phyloP scores from a whole-genome alignment of 2,329 filamentous ascomycete genomes.

The Hypoxylon sp. region DNA sequence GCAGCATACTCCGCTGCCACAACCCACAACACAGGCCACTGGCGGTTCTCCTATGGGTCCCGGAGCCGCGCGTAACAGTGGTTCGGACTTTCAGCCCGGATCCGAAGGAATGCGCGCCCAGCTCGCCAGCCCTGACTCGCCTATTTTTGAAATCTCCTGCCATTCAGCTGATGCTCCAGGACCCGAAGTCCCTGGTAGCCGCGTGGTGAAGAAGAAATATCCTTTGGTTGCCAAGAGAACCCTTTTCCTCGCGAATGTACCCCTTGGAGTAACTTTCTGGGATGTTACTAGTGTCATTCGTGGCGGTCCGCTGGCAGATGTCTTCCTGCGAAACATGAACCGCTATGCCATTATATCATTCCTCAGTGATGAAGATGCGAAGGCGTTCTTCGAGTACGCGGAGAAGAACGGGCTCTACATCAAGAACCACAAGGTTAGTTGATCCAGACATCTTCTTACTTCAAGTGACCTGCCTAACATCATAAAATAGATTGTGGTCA shows the following conservation, averaged over 20 bases:
- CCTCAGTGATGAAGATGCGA: constrained; percentile 73
- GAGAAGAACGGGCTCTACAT: constrained; percentile 78
- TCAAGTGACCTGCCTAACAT: constrained; percentile 35
- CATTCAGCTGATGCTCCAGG: not conserved
- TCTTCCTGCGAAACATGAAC: constrained; percentile 74
- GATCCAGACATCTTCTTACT: constrained; percentile 9
- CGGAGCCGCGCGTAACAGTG: not conserved
- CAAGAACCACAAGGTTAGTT: constrained; percentile 74
- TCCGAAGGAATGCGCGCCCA: not conserved
- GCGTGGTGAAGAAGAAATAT: too few species aligned
- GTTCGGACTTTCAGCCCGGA: not conserved
- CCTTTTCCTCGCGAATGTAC: not conserved
- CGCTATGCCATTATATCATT: constrained; percentile 78
- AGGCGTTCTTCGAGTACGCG: constrained; percentile 74
- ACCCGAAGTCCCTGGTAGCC: not conserved
- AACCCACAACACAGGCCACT: not conserved
- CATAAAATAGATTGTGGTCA: constrained; percentile 71
- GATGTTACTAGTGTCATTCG: constrained; percentile 77
- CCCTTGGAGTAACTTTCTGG: constrained; percentile 67
- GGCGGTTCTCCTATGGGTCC: not conserved
- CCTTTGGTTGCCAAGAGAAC: not conserved
- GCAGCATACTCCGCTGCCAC: not conserved
- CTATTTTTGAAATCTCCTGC: not conserved
- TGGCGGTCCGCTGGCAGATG: constrained; percentile 79
- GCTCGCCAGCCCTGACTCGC: not conserved